Evolutionary conservation across 805 yeast genomes (phyloP), one percentile per base, ranked within the genome.

Genomic region (Scheffersomyces ergatensis): DNA sequence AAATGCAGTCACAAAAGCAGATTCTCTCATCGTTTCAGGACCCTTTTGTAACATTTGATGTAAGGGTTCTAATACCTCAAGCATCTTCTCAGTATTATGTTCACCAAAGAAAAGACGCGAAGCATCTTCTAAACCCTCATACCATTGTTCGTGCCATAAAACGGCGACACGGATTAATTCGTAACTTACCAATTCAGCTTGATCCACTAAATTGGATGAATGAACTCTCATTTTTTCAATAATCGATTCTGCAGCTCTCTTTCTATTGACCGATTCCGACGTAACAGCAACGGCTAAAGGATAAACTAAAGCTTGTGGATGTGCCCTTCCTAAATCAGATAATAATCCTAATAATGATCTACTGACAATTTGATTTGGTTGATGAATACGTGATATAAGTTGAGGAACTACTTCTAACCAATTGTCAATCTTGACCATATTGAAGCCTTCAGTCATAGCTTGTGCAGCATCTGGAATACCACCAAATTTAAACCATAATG

Each of bases 401-500:
- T 93, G 99, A 0, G 99, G 97, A 33, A 93, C 76, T 25, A 93
- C 98, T 53, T 90, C 95, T 24, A 93, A 68, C 99, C 99, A 95
- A 1, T 87, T 87, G 51, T 90, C 98, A 40, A 90, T 80, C 50
- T 83, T 84, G 14, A 93, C 89, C 82, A 89, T 79, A 46, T 81
- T 78, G 54, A 92, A 88, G 0, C 99, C 99, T 53, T 89, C 96
- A 33, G 79, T 75, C 77, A 93, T 83, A 0, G 97, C 95, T 43
- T 77, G 83, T 0, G 96, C 86, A 2, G 97, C 96, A 44, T 89
- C 97, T 0, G 88, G 81, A 32, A 86, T 75, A 23, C 97, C 97
- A 58, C 99, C 99, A 66, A 86, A 93, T 21, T 87, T 86, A 65
- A 93, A 89, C 99, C 99, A 93, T 30, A 93, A 70, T 0, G 98